Conservation (phyloP, 441 rosid species). For the Pelargonium myrrhifolium region DNA sequence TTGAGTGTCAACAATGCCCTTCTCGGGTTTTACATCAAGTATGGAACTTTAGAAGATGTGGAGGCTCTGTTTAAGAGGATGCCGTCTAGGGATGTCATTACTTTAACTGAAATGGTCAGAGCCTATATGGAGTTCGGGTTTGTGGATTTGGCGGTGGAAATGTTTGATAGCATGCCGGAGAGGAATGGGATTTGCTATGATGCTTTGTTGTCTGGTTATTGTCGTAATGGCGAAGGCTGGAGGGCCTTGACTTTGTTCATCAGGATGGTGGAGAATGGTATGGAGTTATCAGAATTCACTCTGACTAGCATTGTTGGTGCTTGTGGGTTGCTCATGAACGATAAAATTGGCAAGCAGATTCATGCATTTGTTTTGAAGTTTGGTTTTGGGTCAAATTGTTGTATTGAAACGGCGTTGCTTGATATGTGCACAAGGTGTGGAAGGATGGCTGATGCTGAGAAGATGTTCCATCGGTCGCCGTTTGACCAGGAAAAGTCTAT, state of each 20-base stretch:
- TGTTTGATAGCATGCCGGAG: constrained; percentile 52
- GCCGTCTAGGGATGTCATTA: constrained; percentile 45
- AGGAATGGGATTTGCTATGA: constrained; percentile 48
- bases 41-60: constrained; percentile 37
- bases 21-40: constrained; percentile 50
- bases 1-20: constrained; percentile 62
- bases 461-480: constrained; percentile 52
- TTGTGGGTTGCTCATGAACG: constrained; percentile 43
- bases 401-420: constrained; percentile 55
- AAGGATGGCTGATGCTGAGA: constrained; percentile 65
- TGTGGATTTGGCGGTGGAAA: constrained; percentile 50
- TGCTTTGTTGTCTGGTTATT: constrained; percentile 61
- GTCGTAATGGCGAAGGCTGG: constrained; percentile 45
- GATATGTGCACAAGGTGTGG: constrained; percentile 81
- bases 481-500: constrained; percentile 35
- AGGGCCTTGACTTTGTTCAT: constrained; percentile 44
- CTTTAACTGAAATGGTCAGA: constrained; percentile 56
- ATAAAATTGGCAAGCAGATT: constrained; percentile 51
- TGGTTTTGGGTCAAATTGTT: constrained; percentile 48
- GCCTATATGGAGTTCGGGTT: constrained; percentile 62
- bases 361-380: constrained; percentile 64
- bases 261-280: constrained; percentile 43
- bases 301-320: constrained; percentile 54
- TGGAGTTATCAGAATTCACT: constrained; percentile 54
- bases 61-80: constrained; percentile 42